These are phyloP conservation scores for Wickerhamiella bombiphila DNA, from an alignment of 805 yeast species.

Conservation along the genomic window DNA sequence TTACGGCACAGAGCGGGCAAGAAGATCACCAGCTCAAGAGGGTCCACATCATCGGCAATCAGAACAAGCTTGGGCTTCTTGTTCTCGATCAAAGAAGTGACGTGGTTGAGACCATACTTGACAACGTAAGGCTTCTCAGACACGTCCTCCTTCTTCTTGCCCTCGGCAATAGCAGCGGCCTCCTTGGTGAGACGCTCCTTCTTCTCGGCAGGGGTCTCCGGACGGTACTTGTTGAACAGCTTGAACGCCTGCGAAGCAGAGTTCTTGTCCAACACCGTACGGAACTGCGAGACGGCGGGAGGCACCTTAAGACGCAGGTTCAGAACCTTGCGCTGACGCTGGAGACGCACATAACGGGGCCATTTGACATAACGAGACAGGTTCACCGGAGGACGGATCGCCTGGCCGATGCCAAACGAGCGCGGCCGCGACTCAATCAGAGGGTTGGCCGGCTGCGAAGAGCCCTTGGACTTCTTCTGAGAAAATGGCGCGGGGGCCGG, in stretches of 20 bases:
- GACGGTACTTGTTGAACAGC: slow-evolving; percentile 97
- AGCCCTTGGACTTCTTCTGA: slow-evolving; percentile 30
- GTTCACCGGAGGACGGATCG: slow-evolving; percentile 87
- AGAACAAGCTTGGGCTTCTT: slow-evolving; percentile 95
- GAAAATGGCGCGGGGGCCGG: slow-evolving; percentile 59
- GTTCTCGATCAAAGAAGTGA: slow-evolving; percentile 92
- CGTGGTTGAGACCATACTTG: slow-evolving; percentile 98
- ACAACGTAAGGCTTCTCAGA: slow-evolving; percentile 94
- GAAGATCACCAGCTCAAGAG: slow-evolving; percentile 93
- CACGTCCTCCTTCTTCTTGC: slow-evolving; percentile 92
- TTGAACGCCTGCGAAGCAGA: slow-evolving; percentile 95
- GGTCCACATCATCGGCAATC: slow-evolving; percentile 98
- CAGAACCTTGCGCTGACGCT: slow-evolving; percentile 97
- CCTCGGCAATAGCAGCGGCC: slow-evolving; percentile 95
- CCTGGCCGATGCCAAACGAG: slow-evolving; percentile 94
- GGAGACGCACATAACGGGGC: slow-evolving; percentile 97
- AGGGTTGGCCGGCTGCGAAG: slow-evolving; percentile 43
- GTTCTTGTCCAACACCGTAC: slow-evolving; percentile 93
- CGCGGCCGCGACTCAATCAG: slow-evolving; percentile 79
- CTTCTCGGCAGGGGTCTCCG: slow-evolving; percentile 95
- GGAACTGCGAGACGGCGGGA: slow-evolving; percentile 95
- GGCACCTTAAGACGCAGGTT: slow-evolving; percentile 96
- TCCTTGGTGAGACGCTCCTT: slow-evolving; percentile 97
- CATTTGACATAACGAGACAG: slow-evolving; percentile 94
- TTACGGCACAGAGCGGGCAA: slow-evolving; percentile 98